Conservation (phyloP, 768 basidiomycete species). For the Pulveroboletus ravenelii region DNA sequence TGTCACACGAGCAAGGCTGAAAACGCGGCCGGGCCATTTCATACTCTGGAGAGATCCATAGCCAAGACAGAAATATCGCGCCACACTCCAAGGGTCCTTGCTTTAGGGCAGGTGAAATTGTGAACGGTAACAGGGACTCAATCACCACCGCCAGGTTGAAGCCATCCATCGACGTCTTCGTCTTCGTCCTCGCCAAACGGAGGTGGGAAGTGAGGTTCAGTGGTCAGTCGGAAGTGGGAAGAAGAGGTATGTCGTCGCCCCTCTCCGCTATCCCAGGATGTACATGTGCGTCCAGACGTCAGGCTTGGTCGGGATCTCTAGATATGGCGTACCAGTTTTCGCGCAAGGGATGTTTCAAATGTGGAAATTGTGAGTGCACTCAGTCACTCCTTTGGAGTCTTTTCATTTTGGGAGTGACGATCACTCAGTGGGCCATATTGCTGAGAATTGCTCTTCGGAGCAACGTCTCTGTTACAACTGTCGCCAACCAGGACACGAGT, state of each 20-base stretch:
- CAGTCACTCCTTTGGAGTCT: slow-evolving; percentile 4
- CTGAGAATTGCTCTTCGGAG: slow-evolving; percentile 86
- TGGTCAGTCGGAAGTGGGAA: slow-evolving; percentile 70
- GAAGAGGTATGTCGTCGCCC: slow-evolving; percentile 48
- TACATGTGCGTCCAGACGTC: slow-evolving; percentile 32
- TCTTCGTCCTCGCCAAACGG: slow-evolving; percentile 54
- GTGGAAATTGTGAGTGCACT: slow-evolving; percentile 73
- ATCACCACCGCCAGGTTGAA: slow-evolving; percentile 18
- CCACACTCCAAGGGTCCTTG: slow-evolving; percentile 26
- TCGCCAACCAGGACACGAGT: slow-evolving; percentile 91
- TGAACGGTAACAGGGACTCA: slow-evolving; percentile 3
- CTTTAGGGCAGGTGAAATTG: slow-evolving; percentile 33
- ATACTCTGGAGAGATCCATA: slow-evolving; percentile 8
- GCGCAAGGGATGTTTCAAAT: slow-evolving; percentile 90
- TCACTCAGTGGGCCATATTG: slow-evolving; percentile 79
- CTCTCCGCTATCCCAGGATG: slow-evolving; percentile 7
- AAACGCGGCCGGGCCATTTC: slow-evolving; percentile 12
- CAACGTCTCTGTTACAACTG: slow-evolving; percentile 93
- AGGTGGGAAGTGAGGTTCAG: slow-evolving; percentile 63
- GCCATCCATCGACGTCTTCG: slow-evolving; percentile 37
- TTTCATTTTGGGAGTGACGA: slow-evolving; percentile 13
- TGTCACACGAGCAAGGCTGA: slow-evolving; percentile 8
- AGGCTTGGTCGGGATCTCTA: slow-evolving; percentile 40
- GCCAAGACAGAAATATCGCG: slow-evolving; percentile 6
- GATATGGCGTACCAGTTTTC: slow-evolving; percentile 78